phyloP scores from a whole-genome alignment of 768 basidiomycete genomes.

The Dioszegia hungarica region DNA sequence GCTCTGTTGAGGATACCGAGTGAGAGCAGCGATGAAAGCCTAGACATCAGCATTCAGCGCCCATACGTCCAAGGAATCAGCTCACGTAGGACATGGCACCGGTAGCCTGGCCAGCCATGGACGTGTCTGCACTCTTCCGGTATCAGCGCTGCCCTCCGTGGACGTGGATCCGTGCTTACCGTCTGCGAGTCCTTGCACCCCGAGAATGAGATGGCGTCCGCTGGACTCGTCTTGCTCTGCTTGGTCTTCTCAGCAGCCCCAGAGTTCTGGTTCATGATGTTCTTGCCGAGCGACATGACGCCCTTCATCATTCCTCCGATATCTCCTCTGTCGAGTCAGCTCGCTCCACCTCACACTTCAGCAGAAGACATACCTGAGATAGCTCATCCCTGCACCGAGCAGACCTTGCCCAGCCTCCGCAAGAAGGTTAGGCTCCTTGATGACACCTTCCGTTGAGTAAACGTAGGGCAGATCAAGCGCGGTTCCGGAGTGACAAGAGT shows the following conservation, averaged over 20 bases:
- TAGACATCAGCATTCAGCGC: slow-evolving; percentile 1
- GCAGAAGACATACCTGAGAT: slow-evolving; percentile 47
- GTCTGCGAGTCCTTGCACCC: slow-evolving; percentile 53
- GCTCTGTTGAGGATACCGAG: slow-evolving; percentile 49
- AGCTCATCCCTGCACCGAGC: slow-evolving; percentile 69
- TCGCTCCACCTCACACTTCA: not conserved
- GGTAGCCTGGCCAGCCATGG: slow-evolving; percentile 52
- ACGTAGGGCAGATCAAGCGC: slow-evolving; percentile 59
- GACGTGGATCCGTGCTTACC: slow-evolving; percentile 11
- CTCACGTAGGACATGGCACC: slow-evolving; percentile 54
- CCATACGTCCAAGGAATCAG: not conserved
- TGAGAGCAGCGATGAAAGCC: slow-evolving; percentile 49
- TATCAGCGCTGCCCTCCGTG: not conserved
- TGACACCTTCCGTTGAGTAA: slow-evolving; percentile 89
- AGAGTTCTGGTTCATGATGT: slow-evolving; percentile 60
- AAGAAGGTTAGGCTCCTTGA: slow-evolving; percentile 88
- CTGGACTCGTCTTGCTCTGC: slow-evolving; percentile 65
- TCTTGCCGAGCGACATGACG: slow-evolving; percentile 68
- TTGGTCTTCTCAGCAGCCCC: slow-evolving; percentile 63
- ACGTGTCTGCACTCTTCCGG: slow-evolving; percentile 50
- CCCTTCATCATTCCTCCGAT: slow-evolving; percentile 71
- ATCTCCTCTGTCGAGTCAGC: slow-evolving; percentile 58
- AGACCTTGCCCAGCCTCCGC: slow-evolving; percentile 83
- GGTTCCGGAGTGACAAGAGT: slow-evolving; percentile 47
- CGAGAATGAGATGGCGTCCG: slow-evolving; percentile 63